Conservation (phyloP, 1,284 basidiomycete species). For the Puccinia hordei region DNA sequence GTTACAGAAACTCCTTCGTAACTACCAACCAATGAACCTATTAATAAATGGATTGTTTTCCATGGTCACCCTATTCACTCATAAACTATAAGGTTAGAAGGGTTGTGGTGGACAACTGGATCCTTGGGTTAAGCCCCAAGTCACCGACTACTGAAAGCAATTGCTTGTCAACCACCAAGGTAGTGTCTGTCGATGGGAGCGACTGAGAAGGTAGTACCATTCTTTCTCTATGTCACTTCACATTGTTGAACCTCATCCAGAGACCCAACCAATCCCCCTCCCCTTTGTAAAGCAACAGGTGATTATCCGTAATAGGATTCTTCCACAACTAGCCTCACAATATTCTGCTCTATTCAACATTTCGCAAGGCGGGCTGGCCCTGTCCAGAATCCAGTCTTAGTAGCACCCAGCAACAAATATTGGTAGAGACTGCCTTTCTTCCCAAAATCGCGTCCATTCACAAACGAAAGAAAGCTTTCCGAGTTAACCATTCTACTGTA, state of each 20-base stretch:
- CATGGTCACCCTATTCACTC: neutral
- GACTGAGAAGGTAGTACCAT: neutral
- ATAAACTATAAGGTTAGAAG: neutral
- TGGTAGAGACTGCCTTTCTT: neutral
- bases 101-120: neutral
- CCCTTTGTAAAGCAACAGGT: neutral
- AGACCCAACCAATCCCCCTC: neutral
- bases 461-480: neutral
- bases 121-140: neutral
- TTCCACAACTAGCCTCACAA: no score
- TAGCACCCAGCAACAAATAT: neutral
- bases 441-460: neutral
- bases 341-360: no score
- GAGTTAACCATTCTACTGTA: neutral
- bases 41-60: neutral
- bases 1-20: neutral
- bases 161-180: neutral
- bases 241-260: neutral
- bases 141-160: neutral
- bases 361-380: conserved; percentile 1
- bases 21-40: conserved; percentile 2
- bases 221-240: neutral
- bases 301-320: neutral
- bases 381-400: neutral
- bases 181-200: neutral